Percentiles rank a stretch among this genome's conserved stretches.
Evolutionary conservation across 164 flowering plant species (phyloP).

Genomic region (Piper longum): DNA sequence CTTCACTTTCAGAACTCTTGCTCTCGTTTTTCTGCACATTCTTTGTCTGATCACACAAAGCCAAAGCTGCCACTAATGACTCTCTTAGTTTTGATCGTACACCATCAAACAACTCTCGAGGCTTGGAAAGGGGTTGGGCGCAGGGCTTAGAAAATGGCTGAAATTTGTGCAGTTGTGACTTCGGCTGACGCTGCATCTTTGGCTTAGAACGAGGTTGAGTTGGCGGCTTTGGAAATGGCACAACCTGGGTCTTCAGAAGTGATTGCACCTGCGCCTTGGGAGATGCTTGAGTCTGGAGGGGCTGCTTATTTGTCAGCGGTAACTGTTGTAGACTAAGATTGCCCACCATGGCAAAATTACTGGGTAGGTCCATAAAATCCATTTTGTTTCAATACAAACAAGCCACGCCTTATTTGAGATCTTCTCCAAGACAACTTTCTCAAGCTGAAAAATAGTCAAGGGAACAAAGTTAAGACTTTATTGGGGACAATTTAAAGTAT

Average conservation of each 20-base stretch:
- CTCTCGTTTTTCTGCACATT: constrained; percentile 13
- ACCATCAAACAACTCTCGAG: too few relatives aligned
- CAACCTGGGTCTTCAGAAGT: not conserved
- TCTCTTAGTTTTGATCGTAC: too few relatives aligned
- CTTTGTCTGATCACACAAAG: constrained; percentile 14
- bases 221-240: too few relatives aligned
- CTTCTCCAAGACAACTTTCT: not conserved
- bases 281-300: not conserved
- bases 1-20: constrained; percentile 20
- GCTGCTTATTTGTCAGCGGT: constrained; percentile 20
- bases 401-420: not conserved
- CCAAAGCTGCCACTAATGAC: too few relatives aligned
- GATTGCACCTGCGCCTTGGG: not conserved
- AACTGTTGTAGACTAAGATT: constrained; percentile 29
- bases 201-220: too few relatives aligned
- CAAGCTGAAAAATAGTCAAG: not conserved
- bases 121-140: too few relatives aligned
- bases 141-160: too few relatives aligned
- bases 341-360: constrained; percentile 5
- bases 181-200: too few relatives aligned
- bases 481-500: too few relatives aligned
- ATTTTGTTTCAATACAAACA: not conserved
- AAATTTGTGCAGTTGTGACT: too few relatives aligned
- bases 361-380: not conserved
- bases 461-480: too few relatives aligned